Evolutionary conservation across 495 filamentous ascomycete species (phyloP).

Genomic region (Chaetomium tenue): DNA sequence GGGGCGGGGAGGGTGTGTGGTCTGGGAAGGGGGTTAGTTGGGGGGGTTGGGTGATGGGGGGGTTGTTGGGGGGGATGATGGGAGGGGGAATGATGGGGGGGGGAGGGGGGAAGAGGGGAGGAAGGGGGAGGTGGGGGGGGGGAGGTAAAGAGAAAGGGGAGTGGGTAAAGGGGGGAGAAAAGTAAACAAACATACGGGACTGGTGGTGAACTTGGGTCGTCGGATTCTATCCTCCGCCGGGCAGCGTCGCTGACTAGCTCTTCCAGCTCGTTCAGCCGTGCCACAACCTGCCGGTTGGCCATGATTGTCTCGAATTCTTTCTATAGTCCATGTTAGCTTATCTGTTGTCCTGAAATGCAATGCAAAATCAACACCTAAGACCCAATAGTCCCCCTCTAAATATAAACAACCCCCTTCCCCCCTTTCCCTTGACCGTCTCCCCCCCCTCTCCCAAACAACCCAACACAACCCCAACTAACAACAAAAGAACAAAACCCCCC

Average conservation of each 20-base stretch:
- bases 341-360: neutral
- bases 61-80: neutral
- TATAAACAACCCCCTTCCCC: neutral
- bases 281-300: conserved; percentile 64
- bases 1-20: conserved; percentile 74
- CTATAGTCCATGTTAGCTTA: conserved; percentile 31
- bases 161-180: neutral
- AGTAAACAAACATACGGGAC: conserved; percentile 47
- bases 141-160: neutral
- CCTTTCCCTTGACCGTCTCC: neutral
- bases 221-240: conserved; percentile 51
- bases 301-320: conserved; percentile 78
- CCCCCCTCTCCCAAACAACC: neutral
- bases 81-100: neutral
- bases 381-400: neutral
- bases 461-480: neutral
- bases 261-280: conserved; percentile 80
- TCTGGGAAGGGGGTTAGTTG: conserved; percentile 39
- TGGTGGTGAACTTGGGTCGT: conserved; percentile 27
- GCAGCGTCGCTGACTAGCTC: conserved; percentile 67
- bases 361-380: neutral
- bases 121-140: neutral
- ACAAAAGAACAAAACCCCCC: neutral
- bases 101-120: neutral
- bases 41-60: neutral